Evolutionary conservation across 176 grass and related monocot genomes (phyloP).

Genomic region (Eragrostis nindensis): DNA sequence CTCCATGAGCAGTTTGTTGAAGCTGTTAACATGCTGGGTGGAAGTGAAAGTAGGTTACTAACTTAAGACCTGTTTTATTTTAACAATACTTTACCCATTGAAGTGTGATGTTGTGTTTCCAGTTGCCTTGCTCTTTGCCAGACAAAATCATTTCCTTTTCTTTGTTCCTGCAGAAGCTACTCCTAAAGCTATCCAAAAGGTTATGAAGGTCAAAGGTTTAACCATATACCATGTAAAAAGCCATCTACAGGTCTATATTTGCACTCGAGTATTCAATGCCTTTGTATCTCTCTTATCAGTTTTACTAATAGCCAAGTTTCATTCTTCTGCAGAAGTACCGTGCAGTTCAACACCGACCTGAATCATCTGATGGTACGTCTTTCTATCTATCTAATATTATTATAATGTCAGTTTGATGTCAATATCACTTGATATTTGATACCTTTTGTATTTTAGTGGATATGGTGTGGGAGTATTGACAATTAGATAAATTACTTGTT

Average conservation of each 20-base stretch:
- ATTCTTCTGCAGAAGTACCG: slow-evolving; percentile 71
- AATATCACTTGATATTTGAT: background rate
- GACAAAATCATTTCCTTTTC: background rate
- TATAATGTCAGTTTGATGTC: background rate
- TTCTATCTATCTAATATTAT: slow-evolving; percentile 25
- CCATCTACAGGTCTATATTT: slow-evolving; percentile 69
- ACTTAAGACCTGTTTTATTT: slow-evolving; percentile 3
- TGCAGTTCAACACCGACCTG: slow-evolving; percentile 48
- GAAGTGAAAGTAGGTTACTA: slow-evolving; percentile 71
- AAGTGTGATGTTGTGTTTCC: background rate
- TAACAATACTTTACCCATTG: slow-evolving; percentile 7
- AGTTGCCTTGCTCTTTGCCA: background rate
- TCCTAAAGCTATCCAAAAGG: slow-evolving; percentile 81
- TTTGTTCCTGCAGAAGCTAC: slow-evolving; percentile 70
- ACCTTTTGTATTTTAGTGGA: background rate
- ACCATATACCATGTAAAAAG: slow-evolving; percentile 95
- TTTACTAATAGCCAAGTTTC: slow-evolving; percentile 18
- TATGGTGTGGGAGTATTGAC: background rate
- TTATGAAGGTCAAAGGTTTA: slow-evolving; percentile 85
- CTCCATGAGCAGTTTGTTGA: slow-evolving; percentile 79
- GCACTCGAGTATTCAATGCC: background rate
- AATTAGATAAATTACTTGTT: background rate
- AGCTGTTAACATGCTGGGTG: slow-evolving; percentile 77
- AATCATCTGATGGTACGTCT: slow-evolving; percentile 60
- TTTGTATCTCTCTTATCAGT: background rate